Conservation (phyloP, 2,329 filamentous ascomycete genomes). For the Aspergillus novofumigatus region DNA sequence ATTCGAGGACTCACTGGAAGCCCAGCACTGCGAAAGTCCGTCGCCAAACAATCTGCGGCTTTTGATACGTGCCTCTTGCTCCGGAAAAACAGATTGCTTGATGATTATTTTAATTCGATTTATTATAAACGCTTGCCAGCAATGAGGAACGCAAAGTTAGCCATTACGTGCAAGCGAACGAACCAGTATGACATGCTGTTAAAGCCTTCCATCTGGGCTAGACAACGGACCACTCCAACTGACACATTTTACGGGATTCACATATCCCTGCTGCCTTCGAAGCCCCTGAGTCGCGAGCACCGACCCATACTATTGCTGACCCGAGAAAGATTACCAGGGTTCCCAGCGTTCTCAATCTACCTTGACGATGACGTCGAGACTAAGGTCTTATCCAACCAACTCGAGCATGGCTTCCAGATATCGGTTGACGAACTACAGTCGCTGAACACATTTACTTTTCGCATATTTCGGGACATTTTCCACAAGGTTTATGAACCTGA, state of each 20-base stretch:
- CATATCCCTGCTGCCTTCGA: conserved; percentile 55
- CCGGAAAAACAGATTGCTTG: conserved; percentile 61
- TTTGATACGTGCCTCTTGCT: conserved; percentile 76
- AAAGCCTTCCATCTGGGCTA: conserved; percentile 72
- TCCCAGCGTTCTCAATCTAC: conserved; percentile 69
- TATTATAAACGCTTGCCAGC: conserved; percentile 67
- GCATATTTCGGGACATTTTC: conserved; percentile 78
- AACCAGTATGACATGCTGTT: conserved; percentile 70
- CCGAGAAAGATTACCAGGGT: conserved; percentile 56
- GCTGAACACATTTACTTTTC: conserved; percentile 69
- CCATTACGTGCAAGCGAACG: conserved; percentile 73
- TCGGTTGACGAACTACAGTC: conserved; percentile 45
- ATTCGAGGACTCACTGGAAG: conserved; percentile 63
- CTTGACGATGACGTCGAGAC: conserved; percentile 63
- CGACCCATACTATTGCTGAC: conserved; percentile 69
- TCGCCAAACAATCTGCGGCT: conserved; percentile 84
- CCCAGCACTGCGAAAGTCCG: conserved; percentile 63
- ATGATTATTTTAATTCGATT: conserved; percentile 69
- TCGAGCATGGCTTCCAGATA: conserved; percentile 33
- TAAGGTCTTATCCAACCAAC: conserved; percentile 48
- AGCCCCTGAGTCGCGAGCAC: conserved; percentile 55
- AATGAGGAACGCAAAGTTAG: conserved; percentile 83
- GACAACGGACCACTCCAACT: conserved; percentile 44
- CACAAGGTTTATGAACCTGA: conserved; percentile 75
- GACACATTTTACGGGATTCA: conserved; percentile 57